Conservation (phyloP, 306 rosid species). For the Malus fusca region DNA sequence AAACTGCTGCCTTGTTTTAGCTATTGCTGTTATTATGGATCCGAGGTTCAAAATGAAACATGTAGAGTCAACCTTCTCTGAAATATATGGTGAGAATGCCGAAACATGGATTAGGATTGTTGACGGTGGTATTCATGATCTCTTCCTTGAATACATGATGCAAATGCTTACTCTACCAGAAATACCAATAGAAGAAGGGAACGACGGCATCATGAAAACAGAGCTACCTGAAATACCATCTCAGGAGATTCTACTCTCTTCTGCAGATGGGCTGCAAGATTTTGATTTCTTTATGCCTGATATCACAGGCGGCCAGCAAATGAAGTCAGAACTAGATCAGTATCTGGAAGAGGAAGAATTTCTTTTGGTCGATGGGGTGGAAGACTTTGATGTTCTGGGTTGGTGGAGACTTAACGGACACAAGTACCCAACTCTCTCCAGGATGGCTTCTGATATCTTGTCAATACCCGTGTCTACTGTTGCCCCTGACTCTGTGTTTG, state of each 20-base stretch:
- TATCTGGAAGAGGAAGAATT: conserved; percentile 58
- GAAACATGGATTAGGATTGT: conserved; percentile 60
- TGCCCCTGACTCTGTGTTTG: conserved; percentile 54
- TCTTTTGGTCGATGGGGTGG: conserved; percentile 24
- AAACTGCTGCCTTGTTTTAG: conserved; percentile 65
- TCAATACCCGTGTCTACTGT: conserved; percentile 65
- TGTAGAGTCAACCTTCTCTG: conserved; percentile 57
- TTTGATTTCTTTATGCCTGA: conserved; percentile 67
- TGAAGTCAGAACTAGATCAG: conserved; percentile 78
- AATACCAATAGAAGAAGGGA: conserved; percentile 38
- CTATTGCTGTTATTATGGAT: conserved; percentile 76
- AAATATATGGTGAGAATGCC: conserved; percentile 60
- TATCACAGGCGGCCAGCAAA: conserved; percentile 39
- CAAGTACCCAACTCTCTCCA: conserved; percentile 71
- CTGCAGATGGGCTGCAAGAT: conserved; percentile 54
- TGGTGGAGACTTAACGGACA: conserved; percentile 72
- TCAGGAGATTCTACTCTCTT: conserved; percentile 34
- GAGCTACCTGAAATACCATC: conserved; percentile 44
- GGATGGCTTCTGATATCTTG: conserved; percentile 79
- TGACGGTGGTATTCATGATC: conserved; percentile 67
- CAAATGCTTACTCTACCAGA: conserved; percentile 48
- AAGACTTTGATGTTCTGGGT: conserved; percentile 56
- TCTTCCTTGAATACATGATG: conserved; percentile 52
- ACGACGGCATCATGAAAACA: conserved; percentile 38
- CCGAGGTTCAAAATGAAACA: conserved; percentile 80